Evolutionary conservation across 495 filamentous ascomycete genomes (phyloP).

Genomic region (Aspergillus asperescens): DNA sequence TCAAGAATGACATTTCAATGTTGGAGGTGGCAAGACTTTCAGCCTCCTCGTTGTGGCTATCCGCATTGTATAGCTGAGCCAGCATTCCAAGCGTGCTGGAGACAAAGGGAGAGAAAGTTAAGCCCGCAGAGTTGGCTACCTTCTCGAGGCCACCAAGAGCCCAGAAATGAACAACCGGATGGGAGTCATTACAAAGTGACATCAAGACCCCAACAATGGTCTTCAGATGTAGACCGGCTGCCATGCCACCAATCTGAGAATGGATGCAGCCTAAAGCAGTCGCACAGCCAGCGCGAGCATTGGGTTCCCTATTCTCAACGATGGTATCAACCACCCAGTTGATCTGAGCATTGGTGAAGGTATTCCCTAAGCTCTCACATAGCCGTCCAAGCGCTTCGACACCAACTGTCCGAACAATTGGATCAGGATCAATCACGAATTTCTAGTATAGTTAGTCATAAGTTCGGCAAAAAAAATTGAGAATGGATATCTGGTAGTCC

Average conservation of each 20-base stretch:
- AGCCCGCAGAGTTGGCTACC: slow-evolving; percentile 86
- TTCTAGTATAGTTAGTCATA: slow-evolving; percentile 35
- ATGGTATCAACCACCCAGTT: slow-evolving; percentile 92
- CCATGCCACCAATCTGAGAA: slow-evolving; percentile 94
- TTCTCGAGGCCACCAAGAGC: slow-evolving; percentile 82
- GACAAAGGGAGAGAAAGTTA: slow-evolving; percentile 86
- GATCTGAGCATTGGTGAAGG: slow-evolving; percentile 82
- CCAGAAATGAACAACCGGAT: slow-evolving; percentile 94
- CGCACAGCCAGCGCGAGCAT: slow-evolving; percentile 87
- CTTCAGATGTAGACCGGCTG: slow-evolving; percentile 93
- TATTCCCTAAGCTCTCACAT: slow-evolving; percentile 81
- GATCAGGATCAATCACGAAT: slow-evolving; percentile 76
- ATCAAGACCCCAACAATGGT: slow-evolving; percentile 91
- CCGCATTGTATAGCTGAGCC: slow-evolving; percentile 82
- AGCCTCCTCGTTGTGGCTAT: slow-evolving; percentile 87
- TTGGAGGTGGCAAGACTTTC: slow-evolving; percentile 76
- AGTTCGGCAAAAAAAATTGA: neutral
- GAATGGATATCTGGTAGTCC: slow-evolving; percentile 5
- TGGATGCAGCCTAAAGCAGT: slow-evolving; percentile 92
- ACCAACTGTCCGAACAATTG: slow-evolving; percentile 77
- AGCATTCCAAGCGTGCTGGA: slow-evolving; percentile 88
- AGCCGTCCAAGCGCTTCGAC: slow-evolving; percentile 85
- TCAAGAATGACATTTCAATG: slow-evolving; percentile 74
- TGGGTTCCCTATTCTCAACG: slow-evolving; percentile 86
- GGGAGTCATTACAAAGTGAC: slow-evolving; percentile 94